Percentiles rank a stretch among this genome's conserved stretches.
phyloP scores from a whole-genome alignment of 768 basidiomycete species.

The Panellus pusillus region DNA sequence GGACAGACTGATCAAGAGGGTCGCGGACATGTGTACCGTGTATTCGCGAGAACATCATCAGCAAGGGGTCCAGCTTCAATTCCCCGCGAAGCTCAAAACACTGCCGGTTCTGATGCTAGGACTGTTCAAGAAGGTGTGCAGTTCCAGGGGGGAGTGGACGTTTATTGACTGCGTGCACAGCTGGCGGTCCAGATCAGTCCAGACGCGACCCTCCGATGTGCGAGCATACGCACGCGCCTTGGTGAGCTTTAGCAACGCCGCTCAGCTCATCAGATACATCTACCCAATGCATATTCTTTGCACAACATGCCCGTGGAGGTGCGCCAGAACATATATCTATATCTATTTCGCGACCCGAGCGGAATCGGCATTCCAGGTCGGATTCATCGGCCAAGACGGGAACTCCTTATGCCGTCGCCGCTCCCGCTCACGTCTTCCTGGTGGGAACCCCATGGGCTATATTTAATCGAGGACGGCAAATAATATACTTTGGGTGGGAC shows the following conservation, averaged over 20 bases:
- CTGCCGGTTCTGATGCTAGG: slow-evolving; percentile 49
- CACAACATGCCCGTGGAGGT: slow-evolving; percentile 48
- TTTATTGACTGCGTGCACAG: slow-evolving; percentile 21
- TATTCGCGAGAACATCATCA: slow-evolving; percentile 39
- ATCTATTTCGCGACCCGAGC: background rate
- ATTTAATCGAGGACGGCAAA: slow-evolving; percentile 55
- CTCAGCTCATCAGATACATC: slow-evolving; percentile 49
- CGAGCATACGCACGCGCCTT: slow-evolving; percentile 49
- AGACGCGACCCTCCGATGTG: slow-evolving; percentile 49
- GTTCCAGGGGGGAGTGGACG: background rate
- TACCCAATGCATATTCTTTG: slow-evolving; percentile 53
- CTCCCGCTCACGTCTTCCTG: slow-evolving; percentile 50
- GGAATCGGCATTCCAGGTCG: background rate
- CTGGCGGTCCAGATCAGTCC: slow-evolving; percentile 46
- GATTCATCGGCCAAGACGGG: slow-evolving; percentile 32
- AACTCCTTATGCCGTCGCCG: slow-evolving; percentile 44
- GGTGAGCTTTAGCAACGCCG: slow-evolving; percentile 44
- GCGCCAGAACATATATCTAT: background rate
- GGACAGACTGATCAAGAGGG: slow-evolving; percentile 52
- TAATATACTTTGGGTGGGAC: slow-evolving; percentile 57
- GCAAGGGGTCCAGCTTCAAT: slow-evolving; percentile 34
- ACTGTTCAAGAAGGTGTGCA: slow-evolving; percentile 47
- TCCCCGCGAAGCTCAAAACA: slow-evolving; percentile 49
- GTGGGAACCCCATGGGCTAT: slow-evolving; percentile 52
- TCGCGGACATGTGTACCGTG: slow-evolving; percentile 48